A percentile compares a stretch with the other conserved stretches of the same genome.
phyloP scores from a whole-genome alignment of 495 filamentous ascomycete genomes.

The Penicillium arizonense region DNA sequence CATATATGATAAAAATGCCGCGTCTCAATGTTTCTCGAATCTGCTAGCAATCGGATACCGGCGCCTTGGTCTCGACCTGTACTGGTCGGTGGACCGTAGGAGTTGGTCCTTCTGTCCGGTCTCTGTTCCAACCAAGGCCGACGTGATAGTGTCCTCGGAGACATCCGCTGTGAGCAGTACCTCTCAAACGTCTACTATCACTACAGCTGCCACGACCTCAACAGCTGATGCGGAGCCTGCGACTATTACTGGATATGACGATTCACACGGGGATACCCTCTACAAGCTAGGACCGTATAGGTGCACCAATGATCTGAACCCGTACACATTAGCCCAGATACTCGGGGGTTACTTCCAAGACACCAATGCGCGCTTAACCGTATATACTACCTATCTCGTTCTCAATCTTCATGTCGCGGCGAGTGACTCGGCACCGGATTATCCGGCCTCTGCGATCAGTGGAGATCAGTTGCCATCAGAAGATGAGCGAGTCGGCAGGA shows the following conservation, averaged over 20 bases:
- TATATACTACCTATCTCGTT: conserved; percentile 48
- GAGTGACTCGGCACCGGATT: conserved; percentile 30
- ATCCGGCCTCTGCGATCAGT: conserved; percentile 36
- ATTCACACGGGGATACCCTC: conserved; percentile 35
- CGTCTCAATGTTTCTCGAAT: conserved; percentile 57
- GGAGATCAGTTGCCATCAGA: conserved; percentile 31
- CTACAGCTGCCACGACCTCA: conserved; percentile 19
- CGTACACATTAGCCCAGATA: conserved; percentile 46
- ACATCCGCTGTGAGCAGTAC: conserved; percentile 17
- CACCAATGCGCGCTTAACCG: conserved; percentile 43
- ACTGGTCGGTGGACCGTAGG: conserved; percentile 55
- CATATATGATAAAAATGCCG: conserved; percentile 45
- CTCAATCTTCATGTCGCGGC: conserved; percentile 62
- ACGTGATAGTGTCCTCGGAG: conserved; percentile 22
- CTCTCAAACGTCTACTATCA: conserved; percentile 16
- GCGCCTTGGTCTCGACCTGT: conserved; percentile 60
- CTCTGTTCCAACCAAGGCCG: conserved; percentile 25
- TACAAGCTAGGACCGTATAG: conserved; percentile 53
- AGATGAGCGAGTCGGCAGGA: conserved; percentile 28
- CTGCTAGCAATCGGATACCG: conserved; percentile 58
- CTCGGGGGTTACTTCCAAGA: conserved; percentile 46
- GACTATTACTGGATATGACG: conserved; percentile 24
- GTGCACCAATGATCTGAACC: conserved; percentile 51
- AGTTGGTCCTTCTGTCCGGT: conserved; percentile 63
- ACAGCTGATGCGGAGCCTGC: conserved; percentile 26